Conservation (phyloP, 345 rosid species). For the Bretschneidera sinensis region DNA sequence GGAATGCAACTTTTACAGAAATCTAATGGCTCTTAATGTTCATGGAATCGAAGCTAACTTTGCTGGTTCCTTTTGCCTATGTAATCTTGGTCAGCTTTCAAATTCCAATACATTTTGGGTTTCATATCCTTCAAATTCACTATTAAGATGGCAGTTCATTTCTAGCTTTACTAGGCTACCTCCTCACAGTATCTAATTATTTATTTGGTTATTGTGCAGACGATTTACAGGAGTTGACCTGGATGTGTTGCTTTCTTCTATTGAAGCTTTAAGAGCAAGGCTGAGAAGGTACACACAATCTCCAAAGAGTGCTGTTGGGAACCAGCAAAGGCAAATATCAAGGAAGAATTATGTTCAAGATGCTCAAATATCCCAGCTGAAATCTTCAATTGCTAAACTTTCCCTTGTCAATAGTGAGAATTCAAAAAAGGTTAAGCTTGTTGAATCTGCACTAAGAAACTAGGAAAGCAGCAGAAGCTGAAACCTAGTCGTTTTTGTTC, state of each 20-base stretch:
- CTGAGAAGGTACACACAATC: conserved; percentile 44
- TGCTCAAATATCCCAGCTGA: conserved; percentile 58
- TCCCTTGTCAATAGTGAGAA: conserved; percentile 67
- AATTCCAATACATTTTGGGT: background rate
- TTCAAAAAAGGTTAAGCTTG: conserved; percentile 54
- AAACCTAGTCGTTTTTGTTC: background rate
- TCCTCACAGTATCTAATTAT: background rate
- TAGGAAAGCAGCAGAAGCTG: conserved; percentile 32
- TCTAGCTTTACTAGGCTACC: background rate
- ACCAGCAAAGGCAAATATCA: conserved; percentile 35
- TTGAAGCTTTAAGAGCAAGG: conserved; percentile 65
- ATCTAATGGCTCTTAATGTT: too few species aligned
- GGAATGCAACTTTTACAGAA: too few species aligned
- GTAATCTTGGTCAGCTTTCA: background rate
- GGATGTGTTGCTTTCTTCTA: conserved; percentile 65
- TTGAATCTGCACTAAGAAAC: conserved; percentile 58
- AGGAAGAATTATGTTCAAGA: conserved; percentile 41
- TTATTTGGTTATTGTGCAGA: conserved; percentile 39
- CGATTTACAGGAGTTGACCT: conserved; percentile 60
- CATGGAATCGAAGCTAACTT: background rate
- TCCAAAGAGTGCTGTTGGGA: conserved; percentile 26
- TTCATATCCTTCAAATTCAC: too few species aligned
- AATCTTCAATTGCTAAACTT: conserved; percentile 58
- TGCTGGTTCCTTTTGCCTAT: background rate
- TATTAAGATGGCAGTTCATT: background rate